A percentile compares a stretch with the other conserved stretches of the same genome.
These are phyloP conservation scores for Xylaria sp. DNA, from an alignment of 2,329 filamentous ascomycete genomes.

Conservation along the genomic window DNA sequence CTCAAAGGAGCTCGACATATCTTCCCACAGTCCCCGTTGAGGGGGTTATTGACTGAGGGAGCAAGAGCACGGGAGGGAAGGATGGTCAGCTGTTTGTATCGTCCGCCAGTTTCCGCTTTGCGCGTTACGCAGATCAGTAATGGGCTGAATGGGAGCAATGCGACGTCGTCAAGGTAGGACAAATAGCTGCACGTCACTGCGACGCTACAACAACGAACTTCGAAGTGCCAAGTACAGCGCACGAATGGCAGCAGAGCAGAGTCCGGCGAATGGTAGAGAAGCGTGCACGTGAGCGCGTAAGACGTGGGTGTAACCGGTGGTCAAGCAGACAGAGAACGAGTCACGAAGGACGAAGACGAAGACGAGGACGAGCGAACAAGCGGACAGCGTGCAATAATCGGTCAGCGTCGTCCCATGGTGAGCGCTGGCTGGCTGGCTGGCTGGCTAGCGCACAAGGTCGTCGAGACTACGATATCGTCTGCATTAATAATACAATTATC, in stretches of 20 bases:
- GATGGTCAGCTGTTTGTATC: conserved; percentile 20
- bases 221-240: conserved; percentile 13
- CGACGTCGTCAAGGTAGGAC: conserved; percentile 34
- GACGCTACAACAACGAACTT: conserved; percentile 18
- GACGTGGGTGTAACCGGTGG: background rate
- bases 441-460: conserved; percentile 22
- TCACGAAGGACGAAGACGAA: background rate
- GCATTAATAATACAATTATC: conserved; percentile 40
- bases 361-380: background rate
- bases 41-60: background rate
- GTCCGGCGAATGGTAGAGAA: background rate
- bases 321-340: conserved; percentile 7
- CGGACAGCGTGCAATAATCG: conserved; percentile 24
- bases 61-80: conserved; percentile 11
- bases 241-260: conserved; percentile 16
- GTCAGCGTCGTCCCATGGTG: conserved; percentile 38
- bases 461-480: conserved; percentile 27
- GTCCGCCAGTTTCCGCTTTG: conserved; percentile 13
- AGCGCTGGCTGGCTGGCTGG: conserved; percentile 9
- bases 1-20: conserved; percentile 91
- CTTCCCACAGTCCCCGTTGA: conserved; percentile 16
- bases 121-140: conserved; percentile 20
- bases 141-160: conserved; percentile 20
- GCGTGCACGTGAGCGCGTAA: conserved; percentile 5
- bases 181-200: conserved; percentile 24